phyloP scores from a whole-genome alignment of 2,329 filamentous ascomycete genomes.

The Botryotinia narcissicola region DNA sequence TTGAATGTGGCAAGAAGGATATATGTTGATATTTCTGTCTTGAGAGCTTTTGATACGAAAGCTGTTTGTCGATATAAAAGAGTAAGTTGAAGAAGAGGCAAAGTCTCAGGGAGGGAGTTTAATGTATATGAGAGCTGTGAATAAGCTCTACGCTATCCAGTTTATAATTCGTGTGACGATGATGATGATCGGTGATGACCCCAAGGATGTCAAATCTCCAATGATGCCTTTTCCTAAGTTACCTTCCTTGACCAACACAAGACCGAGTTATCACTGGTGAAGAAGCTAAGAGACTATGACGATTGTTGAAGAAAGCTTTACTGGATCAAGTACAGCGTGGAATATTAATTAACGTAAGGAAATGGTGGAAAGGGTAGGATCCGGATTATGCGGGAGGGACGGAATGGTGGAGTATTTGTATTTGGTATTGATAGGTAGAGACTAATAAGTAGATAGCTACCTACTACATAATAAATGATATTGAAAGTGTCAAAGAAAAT shows the following conservation, averaged over 20 bases:
- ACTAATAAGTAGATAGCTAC: background rate
- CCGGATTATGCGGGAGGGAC: background rate
- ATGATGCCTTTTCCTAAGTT: background rate
- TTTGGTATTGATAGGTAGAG: background rate
- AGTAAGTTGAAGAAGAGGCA: background rate
- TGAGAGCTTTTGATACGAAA: background rate
- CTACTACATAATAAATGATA: background rate
- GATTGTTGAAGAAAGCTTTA: background rate
- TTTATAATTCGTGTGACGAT: constrained; percentile 2
- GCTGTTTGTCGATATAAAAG: background rate
- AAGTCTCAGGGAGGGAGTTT: background rate
- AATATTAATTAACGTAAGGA: background rate
- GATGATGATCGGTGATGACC: constrained; percentile 5
- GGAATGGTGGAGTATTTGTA: background rate
- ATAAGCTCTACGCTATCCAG: constrained; percentile 7
- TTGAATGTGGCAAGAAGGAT: background rate
- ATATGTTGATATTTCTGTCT: no score
- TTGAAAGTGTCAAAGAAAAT: background rate
- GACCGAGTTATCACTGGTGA: background rate
- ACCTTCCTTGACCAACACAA: background rate
- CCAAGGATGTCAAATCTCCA: background rate
- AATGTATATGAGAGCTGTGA: background rate
- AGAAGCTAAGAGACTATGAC: background rate
- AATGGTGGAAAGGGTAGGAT: background rate
- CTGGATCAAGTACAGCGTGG: background rate